Percentiles rank a stretch among this genome's conserved stretches.
Conservation (phyloP, 2,329 filamentous ascomycete genomes). For the Apiospora arundinis region DNA sequence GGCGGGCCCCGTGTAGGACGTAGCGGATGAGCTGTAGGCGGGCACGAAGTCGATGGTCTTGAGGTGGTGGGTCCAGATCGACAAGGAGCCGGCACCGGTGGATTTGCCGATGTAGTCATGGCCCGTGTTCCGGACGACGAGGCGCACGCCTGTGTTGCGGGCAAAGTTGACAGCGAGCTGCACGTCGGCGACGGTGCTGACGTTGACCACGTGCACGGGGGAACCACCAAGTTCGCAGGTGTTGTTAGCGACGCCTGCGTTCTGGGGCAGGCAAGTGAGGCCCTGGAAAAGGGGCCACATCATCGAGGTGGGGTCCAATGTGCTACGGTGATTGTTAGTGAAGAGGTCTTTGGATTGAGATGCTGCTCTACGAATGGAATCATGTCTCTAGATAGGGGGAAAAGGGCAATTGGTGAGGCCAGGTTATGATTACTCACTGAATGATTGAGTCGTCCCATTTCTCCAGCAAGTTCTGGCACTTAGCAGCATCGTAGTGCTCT, state of each 20-base stretch:
- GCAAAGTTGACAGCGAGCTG: slow-evolving; percentile 55
- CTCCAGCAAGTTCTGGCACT: slow-evolving; percentile 35
- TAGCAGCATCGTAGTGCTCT: slow-evolving; percentile 35
- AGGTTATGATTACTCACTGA: too few species aligned
- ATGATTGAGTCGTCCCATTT: slow-evolving; percentile 37
- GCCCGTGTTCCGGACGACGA: slow-evolving; percentile 57
- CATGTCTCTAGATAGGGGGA: not conserved
- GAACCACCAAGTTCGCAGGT: slow-evolving; percentile 48
- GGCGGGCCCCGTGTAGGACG: slow-evolving; percentile 50
- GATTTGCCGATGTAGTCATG: slow-evolving; percentile 54
- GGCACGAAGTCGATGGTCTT: slow-evolving; percentile 39
- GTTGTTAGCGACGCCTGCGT: slow-evolving; percentile 29
- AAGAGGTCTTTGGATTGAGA: too few species aligned
- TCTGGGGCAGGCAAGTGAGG: slow-evolving; percentile 35
- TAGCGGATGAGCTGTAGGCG: slow-evolving; percentile 36
- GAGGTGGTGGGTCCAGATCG: slow-evolving; percentile 46
- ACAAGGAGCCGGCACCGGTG: slow-evolving; percentile 44
- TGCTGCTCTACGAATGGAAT: too few species aligned
- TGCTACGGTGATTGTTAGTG: slow-evolving; percentile 31
- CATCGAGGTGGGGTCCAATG: slow-evolving; percentile 46
- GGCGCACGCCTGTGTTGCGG: slow-evolving; percentile 51
- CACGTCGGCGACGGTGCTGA: slow-evolving; percentile 48
- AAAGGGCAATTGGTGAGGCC: too few species aligned
- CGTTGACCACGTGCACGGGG: slow-evolving; percentile 49
- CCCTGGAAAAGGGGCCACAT: slow-evolving; percentile 47